Base-by-base conservation (phyloP, 768 basidiomycete genomes). In the Auricularia sp. region DNA sequence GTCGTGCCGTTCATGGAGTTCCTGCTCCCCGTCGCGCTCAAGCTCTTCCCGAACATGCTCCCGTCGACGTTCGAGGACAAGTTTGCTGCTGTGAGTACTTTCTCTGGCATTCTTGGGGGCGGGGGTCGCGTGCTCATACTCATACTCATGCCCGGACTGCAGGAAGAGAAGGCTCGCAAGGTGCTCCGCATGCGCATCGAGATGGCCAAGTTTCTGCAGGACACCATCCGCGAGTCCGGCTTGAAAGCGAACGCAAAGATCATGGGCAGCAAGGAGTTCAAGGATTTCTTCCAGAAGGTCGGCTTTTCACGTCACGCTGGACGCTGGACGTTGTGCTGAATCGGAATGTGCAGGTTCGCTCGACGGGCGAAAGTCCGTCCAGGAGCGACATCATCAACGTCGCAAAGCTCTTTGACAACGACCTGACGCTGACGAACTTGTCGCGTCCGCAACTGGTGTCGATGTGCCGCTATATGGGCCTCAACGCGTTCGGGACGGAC, bases 161-260 rank as follows among this genome's bases (percentile, higher is more conserved):
- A 97, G 92, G 93, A 97, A 75, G 97, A 98, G 77, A 99, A 99
- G 75, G 85, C 96, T 71, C 88, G 96, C 70, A 98, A 98, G 73
- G 82, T 98, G 3, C 87, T 99, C 56, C 88, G 94, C 65, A 93
- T 97, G 34, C 84, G 96, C 65, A 81, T 99, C 42, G 95, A 97
- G 74, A 98, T 98, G 96, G 97, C 97, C 70, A 98, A 99, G 73
- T 99, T 98, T 81, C 81, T 99, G 33, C 96, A 98, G 71, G 97
- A 99, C 75, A 98, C 97, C 0, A 83, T 99, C 56, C 86, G 92
- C 45, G 97, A 98, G 77, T 93, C 90, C 1, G 94, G 93, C 45
- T 80, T 98, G 66, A 94, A 92, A 74, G 92, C 92, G 8, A 92
- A 92, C 66, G 86, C 89, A 21, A 94, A 96, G 73, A 97, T 99